Evolutionary conservation across 2,329 filamentous ascomycete species (phyloP), one percentile per base, ranked within the genome.

Genomic region (Phyllosticta citrichinensis): DNA sequence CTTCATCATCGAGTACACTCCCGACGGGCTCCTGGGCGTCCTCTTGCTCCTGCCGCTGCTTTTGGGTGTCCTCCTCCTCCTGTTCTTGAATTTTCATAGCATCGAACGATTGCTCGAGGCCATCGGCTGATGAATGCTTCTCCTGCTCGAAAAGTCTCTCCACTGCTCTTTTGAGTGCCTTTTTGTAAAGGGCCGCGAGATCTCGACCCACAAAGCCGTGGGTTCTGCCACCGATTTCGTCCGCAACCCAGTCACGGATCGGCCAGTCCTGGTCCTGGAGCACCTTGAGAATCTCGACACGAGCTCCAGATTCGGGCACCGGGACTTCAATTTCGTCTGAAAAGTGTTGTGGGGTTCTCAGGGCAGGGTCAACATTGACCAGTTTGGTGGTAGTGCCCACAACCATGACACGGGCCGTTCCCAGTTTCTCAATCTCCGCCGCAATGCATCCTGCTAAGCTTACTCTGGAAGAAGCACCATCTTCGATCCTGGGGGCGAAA

Each of bases 191-290:
- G 14, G 80, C 81, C n/a, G 79, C 76, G 1, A 97, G 77, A 70
- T 97, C 92, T 1, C 83, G 81, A 4, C 88, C 88, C 33, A 90
- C 95, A 72, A 90, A 97, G 3, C 92, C 93, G 68, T 97, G 91
- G 0, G 92, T 95, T 61, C 85, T 83, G 63, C 88, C 83, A 52
- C 87, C 87, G 52, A 96, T 76, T 19, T 80, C 76, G 3, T 80
- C 75, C 19, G 91, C 74, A 10, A 84, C 76, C 1, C 75, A 74
- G 2, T 86, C 79, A 5, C 57, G 66, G 63, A 25, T 64, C 54
- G 19, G 58, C 47, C 51, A 64, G 59, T 73, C 77, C 9, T 57
- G 27, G 19, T 61, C 55, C 33, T 57, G 53, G 20, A 61, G 50
- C 47, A 63, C 58, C 30, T 83, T 80, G 22, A 97, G 74, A 12